Evolutionary conservation across 805 yeast species (phyloP), one percentile per base, ranked within the genome.

Genomic region (Candida tallmaniae): DNA sequence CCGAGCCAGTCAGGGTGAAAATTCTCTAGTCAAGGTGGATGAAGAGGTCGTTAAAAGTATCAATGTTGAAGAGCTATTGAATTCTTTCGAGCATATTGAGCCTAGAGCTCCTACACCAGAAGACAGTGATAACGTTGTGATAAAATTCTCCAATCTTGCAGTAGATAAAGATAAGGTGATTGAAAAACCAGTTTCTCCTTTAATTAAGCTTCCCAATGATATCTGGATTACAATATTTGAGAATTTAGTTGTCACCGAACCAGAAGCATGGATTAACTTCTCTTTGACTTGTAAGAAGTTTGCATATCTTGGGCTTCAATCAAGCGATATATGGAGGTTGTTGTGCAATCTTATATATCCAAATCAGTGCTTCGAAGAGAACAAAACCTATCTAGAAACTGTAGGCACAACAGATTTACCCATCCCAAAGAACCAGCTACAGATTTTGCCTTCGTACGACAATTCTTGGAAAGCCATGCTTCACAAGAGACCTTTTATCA

Each of bases 401-500:
- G 17, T 35, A 4, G 31, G 23, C 14, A 16, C 32, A 8, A 18
- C 21, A 20, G 46, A 44, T n/a, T 38, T 55, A 6, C 69, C 69
- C 1, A 47, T 65, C 7, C 69, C 70, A 2, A 11, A 27, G 16
- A 56, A 63, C 41, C 68, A 55, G 31, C 34, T 54, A 19, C 28
- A 40, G 23, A 42, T 62, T 14, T 24, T 65, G 10, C 55, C 59
- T 2, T 60, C 56, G 27, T 64, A 59, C 37, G 43, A 45, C 15
- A 40, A 53, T 29, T 55, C 66, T 5, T 66, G 71, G 71, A 62
- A 70, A 41, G 43, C 48, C 14, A 76, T 83, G 85, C 62, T 76
- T 27, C 48, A 56, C 27, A 70, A 73, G 23, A 62, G 96, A 25
- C 96, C 97, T 0, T 82, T 80, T 47, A 48, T 89, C 22, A 82